Percentiles rank a stretch among this genome's conserved stretches.
Evolutionary conservation across 768 basidiomycete species (phyloP).

Genomic region (Gautieria morchelliformis): DNA sequence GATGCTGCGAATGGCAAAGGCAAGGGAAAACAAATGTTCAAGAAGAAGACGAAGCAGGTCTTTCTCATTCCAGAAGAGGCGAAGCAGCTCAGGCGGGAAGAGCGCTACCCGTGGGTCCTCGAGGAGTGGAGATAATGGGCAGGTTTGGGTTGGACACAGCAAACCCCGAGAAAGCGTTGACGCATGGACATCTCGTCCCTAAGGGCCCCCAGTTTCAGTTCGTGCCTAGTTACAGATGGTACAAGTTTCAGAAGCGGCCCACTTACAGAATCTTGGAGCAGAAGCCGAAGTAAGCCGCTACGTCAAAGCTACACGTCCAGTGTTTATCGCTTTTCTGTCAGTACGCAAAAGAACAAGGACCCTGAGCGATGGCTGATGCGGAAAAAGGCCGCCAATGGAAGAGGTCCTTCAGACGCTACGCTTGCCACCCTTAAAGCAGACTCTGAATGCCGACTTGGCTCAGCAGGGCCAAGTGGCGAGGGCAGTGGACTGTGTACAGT

Average conservation of each 20-base stretch:
- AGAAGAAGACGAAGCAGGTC: conserved; percentile 78
- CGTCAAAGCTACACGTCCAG: not conserved
- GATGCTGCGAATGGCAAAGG: conserved; percentile 2
- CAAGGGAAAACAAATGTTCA: conserved; percentile 61
- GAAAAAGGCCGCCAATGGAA: conserved; percentile 33
- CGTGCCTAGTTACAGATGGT: conserved; percentile 82
- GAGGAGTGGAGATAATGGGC: conserved; percentile 56
- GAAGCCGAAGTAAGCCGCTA: conserved; percentile 49
- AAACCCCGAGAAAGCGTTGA: conserved; percentile 59
- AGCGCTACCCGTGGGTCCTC: conserved; percentile 87
- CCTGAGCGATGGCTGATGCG: conserved; percentile 62
- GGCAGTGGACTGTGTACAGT: conserved; percentile 59
- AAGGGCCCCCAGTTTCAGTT: conserved; percentile 80
- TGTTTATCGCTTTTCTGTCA: conserved; percentile 11
- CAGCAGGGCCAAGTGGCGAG: conserved; percentile 50
- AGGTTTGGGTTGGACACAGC: conserved; percentile 78
- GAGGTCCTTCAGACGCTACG: conserved; percentile 50
- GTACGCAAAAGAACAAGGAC: conserved; percentile 60
- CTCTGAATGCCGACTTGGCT: conserved; percentile 37
- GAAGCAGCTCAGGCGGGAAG: conserved; percentile 72
- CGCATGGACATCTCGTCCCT: conserved; percentile 79
- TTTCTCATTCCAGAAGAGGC: conserved; percentile 72
- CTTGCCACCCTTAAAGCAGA: conserved; percentile 63
- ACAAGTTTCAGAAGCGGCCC: conserved; percentile 84
- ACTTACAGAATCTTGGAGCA: conserved; percentile 62